phyloP scores from a whole-genome alignment of 441 rosid genomes.

The Populus hybrid region DNA sequence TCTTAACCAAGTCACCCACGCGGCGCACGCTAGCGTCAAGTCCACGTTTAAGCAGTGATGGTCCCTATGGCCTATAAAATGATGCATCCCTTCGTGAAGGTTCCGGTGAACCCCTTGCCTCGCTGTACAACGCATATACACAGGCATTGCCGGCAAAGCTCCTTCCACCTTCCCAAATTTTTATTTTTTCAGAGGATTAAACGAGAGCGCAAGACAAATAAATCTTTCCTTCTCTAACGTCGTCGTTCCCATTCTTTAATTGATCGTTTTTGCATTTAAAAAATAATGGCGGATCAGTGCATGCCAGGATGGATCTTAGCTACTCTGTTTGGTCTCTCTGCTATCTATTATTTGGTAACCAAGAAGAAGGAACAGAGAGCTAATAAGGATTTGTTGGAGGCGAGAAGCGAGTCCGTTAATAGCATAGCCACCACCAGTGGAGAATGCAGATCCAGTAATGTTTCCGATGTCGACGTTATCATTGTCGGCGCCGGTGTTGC shows the following conservation, averaged over 20 bases:
- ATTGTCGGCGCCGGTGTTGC: too few species aligned
- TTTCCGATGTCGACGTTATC: slow-evolving; percentile 40
- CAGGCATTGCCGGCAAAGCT: not conserved
- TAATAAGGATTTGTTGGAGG: not conserved
- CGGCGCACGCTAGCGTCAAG: not conserved
- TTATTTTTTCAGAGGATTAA: not conserved
- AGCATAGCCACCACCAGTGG: slow-evolving; percentile 31
- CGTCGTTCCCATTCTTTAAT: not conserved
- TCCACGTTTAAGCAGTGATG: not conserved
- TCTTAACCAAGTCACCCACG: not conserved
- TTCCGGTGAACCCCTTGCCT: not conserved
- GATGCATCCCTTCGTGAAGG: not conserved
- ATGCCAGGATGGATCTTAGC: not conserved
- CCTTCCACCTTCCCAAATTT: not conserved
- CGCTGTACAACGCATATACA: not conserved
- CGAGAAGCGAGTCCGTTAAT: slow-evolving; percentile 24
- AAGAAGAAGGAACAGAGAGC: not conserved
- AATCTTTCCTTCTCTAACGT: not conserved
- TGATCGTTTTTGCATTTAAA: not conserved
- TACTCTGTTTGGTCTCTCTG: not conserved
- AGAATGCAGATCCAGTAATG: slow-evolving; percentile 41
- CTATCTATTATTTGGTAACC: not conserved
- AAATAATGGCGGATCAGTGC: not conserved
- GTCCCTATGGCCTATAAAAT: not conserved
- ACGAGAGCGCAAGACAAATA: not conserved